Percentiles rank a stretch among this genome's conserved stretches.
These are phyloP conservation scores for Aspergillus sp. DNA, from an alignment of 2,329 filamentous ascomycete genomes.

Conservation along the genomic window DNA sequence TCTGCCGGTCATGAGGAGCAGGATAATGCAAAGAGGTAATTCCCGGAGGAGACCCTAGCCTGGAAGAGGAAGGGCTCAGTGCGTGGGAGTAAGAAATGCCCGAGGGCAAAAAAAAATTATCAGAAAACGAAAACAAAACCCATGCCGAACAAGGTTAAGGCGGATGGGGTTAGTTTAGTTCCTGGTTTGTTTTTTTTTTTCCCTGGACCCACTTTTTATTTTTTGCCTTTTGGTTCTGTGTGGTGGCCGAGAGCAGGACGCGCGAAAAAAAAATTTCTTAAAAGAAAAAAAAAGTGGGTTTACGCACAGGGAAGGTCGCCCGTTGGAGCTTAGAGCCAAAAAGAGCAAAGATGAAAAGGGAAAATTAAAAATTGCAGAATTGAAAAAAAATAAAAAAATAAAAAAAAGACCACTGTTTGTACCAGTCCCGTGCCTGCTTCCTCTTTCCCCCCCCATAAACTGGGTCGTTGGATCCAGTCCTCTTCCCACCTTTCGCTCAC, in stretches of 20 bases:
- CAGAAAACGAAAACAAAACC: not conserved
- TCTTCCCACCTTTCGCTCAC: not conserved
- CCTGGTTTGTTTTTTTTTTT: too few species aligned
- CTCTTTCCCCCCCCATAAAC: too few species aligned
- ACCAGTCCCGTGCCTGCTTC: too few species aligned
- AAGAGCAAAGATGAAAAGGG: slow-evolving; percentile 12
- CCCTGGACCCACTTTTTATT: too few species aligned
- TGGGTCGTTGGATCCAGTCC: too few species aligned
- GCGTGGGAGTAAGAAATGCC: slow-evolving; percentile 10
- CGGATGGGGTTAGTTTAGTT: too few species aligned
- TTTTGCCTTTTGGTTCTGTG: too few species aligned
- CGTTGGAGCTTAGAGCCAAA: slow-evolving; percentile 23
- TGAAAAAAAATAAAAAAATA: too few species aligned
- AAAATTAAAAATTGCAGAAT: too few species aligned
- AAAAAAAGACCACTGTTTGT: too few species aligned
- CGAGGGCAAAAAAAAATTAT: slow-evolving; percentile 6
- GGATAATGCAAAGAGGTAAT: slow-evolving; percentile 9
- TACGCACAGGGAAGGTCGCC: slow-evolving; percentile 28
- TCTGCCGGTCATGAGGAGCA: slow-evolving; percentile 20
- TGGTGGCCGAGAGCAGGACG: too few species aligned
- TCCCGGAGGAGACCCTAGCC: not conserved
- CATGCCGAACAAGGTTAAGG: too few species aligned
- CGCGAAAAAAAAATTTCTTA: slow-evolving; percentile 5
- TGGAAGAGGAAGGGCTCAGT: slow-evolving; percentile 15
- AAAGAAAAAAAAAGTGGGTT: slow-evolving; percentile 23